Evolutionary conservation across 2,329 filamentous ascomycete species (phyloP), one percentile per base, ranked within the genome.

Genomic region (Arthrobotrys musiformis): DNA sequence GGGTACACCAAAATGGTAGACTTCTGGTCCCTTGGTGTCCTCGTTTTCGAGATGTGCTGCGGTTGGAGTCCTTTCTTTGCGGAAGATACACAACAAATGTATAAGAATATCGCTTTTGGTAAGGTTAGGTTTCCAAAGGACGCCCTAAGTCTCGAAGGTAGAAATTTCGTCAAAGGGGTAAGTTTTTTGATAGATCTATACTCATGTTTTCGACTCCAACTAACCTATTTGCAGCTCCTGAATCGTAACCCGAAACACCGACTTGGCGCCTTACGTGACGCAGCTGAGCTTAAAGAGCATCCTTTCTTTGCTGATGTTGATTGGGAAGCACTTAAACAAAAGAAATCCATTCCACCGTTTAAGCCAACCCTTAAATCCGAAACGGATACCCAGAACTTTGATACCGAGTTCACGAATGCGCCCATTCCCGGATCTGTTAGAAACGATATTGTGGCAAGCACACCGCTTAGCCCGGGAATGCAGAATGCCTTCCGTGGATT

Each of bases 1-100:
- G 95, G 95, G 35, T 99, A 99, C 84, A 98, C 95, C 67, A 98
- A 98, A 86, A 98, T 99, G 95, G 95, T 99, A 5, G 95, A 99
- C 83, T 99, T 98, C 84, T 99, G 95, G 95, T 99, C 95, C 1
- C 87, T 99, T 11, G 95, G 95, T 70, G 95, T 99, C 56, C 87
- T 99, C 67, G 95, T 99, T 0, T 99, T 99, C 81, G 95, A 99
- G 84, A 99, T 99, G 95, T 99, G 95, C 86, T 99, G 95, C 81
- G 95, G 95, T 35, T 99, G 95, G 95, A 97, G 93, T 81, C 95
- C 95, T 0, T 99, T 99, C 85, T 99, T 98, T 81, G 95, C 95
- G 70, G 95, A 99, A 82, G 95, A 99, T 82, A 99, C 95, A 0
- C 95, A 99, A 84, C 95, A 99, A 84, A 99, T 99, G 95, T 99